Base-by-base conservation (phyloP, 1,139 yeast species). In the Sugiyamaella paludigena region DNA sequence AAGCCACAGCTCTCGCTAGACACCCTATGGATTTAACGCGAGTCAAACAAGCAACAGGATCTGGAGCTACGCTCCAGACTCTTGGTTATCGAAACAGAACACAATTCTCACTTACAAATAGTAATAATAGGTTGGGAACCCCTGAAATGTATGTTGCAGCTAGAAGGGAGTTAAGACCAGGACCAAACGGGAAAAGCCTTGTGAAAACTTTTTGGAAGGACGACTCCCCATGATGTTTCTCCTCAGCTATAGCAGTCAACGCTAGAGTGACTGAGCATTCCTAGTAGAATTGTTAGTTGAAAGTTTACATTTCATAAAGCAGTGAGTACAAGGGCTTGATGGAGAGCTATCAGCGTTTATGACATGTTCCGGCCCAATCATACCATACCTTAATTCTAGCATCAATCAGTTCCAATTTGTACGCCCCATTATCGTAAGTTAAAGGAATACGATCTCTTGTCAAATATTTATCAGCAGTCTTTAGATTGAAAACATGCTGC, bases 101-200 rank as follows among this genome's bases (percentile, higher is more conserved):
- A 37, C 34, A n/a, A 4, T 3, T n/a, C 12, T 31, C n/a, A 31
- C 40, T 37, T 19, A 37, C 30, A 36, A 45, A 42, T 2, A 49
- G 76, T 26, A 83, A 66, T 30, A 81, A 64, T 37, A 80, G 56
- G 58, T 78, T 80, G 32, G 89, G 87, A 6, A 84, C 77, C 0
- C 84, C 78, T 6, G 85, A 79, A 38, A 83, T 77, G 57, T 79
- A 75, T 0, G 80, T 63, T 0, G 86, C 80, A 1, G 88, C 87
- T 36, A 82, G 59, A 8, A 83, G 41, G 0, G 87, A 77, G 59
- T 83, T 83, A 43, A 74, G 72, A 2, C 77, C 77, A 2, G 84
- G 79, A 4, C 76, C 79, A 56, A 77, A 77, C 4, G 81, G 80
- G 62, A 80, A 80, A 16, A 79, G 57, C 32, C 56, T 48, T 26